Evolutionary conservation across 345 rosid species (phyloP), one percentile per base, ranked within the genome.

Genomic region (Salix purpurea): DNA sequence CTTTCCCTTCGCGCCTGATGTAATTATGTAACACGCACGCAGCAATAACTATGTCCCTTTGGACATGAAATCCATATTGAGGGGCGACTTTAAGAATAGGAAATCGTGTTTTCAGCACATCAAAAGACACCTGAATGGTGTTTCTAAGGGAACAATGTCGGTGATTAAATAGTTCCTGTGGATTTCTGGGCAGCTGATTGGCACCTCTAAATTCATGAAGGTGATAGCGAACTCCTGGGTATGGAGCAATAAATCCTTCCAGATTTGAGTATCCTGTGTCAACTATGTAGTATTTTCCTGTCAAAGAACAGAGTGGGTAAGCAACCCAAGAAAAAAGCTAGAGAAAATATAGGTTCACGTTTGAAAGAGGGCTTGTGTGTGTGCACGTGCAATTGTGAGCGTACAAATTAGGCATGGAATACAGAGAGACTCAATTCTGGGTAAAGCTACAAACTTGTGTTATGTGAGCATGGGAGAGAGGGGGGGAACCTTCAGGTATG

Each of bases 31-130:
- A 78, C 74, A 89, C 90, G 73, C 97, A 90, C 1, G 94, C 85
- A 58, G 91, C 98, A 72, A 91, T 89, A 67, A 91, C 97, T 71
- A 93, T 83, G 81, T 91, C 98, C 84, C 98, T 90, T 83, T 93
- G 98, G 70, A 93, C 80, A 66, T 88, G 86, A 74, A 90, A 91
- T 23, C 87, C 88, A 75, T 93, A 91, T 36, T 86, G 97, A 19
- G 93, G 87, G 26, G 92, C 89, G 5, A 90, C 89, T 85, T 87
- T 90, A 72, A 90, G 91, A 67, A 91, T 89, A 4, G 97, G 94
- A 82, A 91, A 93, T 58, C 97, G 84, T 32, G 87, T 74, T 80
- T 85, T 93, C 83, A 93, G 81, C 75, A 88, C 85, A 70, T 82
- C 65, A 23, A 90, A 85, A 46, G 86, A 86, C 81, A 73, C 85